These are phyloP conservation scores for Populus hybrid DNA, from an alignment of 441 rosid species.

Conservation along the genomic window DNA sequence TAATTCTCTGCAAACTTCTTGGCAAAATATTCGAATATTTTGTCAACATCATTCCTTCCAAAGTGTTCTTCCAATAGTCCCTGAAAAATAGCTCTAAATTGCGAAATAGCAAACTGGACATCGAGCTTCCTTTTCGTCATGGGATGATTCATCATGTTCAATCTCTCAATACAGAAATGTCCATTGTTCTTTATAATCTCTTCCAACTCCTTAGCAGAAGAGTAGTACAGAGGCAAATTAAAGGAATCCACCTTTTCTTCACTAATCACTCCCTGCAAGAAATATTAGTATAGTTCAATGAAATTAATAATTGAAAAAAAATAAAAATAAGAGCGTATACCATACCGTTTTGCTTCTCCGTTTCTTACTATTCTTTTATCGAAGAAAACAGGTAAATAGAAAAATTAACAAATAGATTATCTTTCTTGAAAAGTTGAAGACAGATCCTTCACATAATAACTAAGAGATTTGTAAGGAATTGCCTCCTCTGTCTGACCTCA, in stretches of 20 bases:
- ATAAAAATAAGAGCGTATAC: neutral
- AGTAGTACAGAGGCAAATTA: constrained; percentile 17
- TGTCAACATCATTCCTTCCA: constrained; percentile 4
- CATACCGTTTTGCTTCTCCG: neutral
- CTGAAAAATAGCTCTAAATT: neutral
- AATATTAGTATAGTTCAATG: neutral
- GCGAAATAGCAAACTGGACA: neutral
- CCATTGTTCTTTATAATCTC: constrained; percentile 17
- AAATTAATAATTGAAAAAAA: neutral
- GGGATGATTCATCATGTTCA: constrained; percentile 20
- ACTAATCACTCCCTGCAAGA: constrained; percentile 21
- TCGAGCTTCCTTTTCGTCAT: neutral
- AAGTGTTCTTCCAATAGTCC: constrained; percentile 9
- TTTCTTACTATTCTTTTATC: too few relatives aligned
- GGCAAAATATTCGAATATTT: constrained; percentile 3
- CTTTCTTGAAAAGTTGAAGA: neutral
- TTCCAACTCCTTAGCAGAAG: constrained; percentile 7
- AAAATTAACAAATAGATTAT: neutral
- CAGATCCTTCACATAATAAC: neutral
- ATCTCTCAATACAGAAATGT: constrained; percentile 18
- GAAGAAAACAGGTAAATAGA: neutral
- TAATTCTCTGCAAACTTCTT: too few relatives aligned
- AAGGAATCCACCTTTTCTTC: constrained; percentile 30
- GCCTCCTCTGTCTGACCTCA: too few relatives aligned
- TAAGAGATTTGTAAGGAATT: too few relatives aligned